Percentiles rank a stretch among this genome's conserved stretches.
phyloP scores from a whole-genome alignment of 176 grass and related monocot species.

The Luzula sylvatica region DNA sequence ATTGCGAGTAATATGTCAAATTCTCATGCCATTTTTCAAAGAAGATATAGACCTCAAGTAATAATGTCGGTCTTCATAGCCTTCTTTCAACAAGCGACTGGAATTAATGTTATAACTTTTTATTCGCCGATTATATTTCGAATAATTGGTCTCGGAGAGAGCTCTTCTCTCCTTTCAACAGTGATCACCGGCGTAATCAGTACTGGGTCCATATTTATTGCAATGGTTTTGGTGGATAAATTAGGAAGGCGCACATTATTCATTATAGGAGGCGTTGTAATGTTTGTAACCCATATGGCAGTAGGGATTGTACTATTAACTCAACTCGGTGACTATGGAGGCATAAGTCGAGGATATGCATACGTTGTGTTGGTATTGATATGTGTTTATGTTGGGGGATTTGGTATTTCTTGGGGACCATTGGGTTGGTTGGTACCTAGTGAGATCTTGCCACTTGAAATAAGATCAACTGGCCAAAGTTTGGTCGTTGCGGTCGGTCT shows the following conservation, averaged over 20 bases:
- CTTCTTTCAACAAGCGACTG: slow-evolving; percentile 50
- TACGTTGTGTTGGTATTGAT: slow-evolving; percentile 32
- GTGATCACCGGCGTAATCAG: slow-evolving; percentile 29
- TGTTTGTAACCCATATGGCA: slow-evolving; percentile 42
- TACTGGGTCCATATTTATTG: not conserved
- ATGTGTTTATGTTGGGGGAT: slow-evolving; percentile 55
- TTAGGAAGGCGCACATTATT: slow-evolving; percentile 50
- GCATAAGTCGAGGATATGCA: slow-evolving; percentile 15
- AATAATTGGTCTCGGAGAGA: slow-evolving; percentile 46
- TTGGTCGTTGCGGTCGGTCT: slow-evolving; percentile 43
- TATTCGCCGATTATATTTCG: slow-evolving; percentile 63
- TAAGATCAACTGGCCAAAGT: slow-evolving; percentile 44
- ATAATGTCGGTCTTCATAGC: slow-evolving; percentile 33
- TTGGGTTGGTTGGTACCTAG: slow-evolving; percentile 60
- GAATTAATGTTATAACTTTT: slow-evolving; percentile 55
- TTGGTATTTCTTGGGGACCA: slow-evolving; percentile 57
- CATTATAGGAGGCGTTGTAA: slow-evolving; percentile 31
- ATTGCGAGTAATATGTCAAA: not conserved
- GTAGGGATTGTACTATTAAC: slow-evolving; percentile 40
- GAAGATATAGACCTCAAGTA: slow-evolving; percentile 33
- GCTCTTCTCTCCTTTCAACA: slow-evolving; percentile 40
- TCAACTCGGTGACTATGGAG: slow-evolving; percentile 23
- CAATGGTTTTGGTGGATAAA: slow-evolving; percentile 38
- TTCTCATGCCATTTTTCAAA: slow-evolving; percentile 1
- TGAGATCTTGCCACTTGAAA: slow-evolving; percentile 48